A percentile compares a stretch with the other conserved stretches of the same genome.
Evolutionary conservation across 1,139 yeast genomes (phyloP).

Genomic region (Candida smagusa): DNA sequence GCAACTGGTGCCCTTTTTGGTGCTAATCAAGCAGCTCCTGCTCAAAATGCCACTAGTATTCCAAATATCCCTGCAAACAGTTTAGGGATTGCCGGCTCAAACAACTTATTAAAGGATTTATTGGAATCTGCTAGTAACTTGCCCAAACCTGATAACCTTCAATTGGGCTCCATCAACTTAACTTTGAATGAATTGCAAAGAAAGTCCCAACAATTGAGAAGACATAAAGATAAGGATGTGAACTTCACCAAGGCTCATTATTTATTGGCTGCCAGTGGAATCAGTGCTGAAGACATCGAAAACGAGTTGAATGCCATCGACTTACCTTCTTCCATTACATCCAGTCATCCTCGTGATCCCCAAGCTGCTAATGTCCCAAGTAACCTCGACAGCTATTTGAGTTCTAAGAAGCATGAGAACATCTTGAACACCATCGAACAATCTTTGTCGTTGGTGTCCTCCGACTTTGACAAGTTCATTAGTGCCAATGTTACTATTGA

Average conservation of each 20-base stretch:
- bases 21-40: not conserved
- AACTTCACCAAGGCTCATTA: constrained; percentile 87
- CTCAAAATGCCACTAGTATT: not conserved
- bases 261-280: constrained; percentile 83
- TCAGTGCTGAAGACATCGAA: constrained; percentile 84
- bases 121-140: constrained; percentile 68
- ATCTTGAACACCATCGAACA: constrained; percentile 82
- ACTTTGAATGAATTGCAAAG: constrained; percentile 76
- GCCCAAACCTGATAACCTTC: constrained; percentile 58
- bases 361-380: constrained; percentile 3
- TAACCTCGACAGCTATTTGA: constrained; percentile 54
- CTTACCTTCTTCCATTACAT: constrained; percentile 16
- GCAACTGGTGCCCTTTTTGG: not conserved
- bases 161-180: constrained; percentile 68
- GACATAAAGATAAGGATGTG: constrained; percentile 29
- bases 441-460: constrained; percentile 68
- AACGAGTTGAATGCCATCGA: constrained; percentile 50
- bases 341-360: constrained; percentile 9
- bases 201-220: constrained; percentile 62
- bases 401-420: constrained; percentile 75
- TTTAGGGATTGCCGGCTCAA: constrained; percentile 3
- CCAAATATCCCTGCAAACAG: not conserved
- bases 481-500: constrained; percentile 72
- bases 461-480: constrained; percentile 78
- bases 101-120: constrained; percentile 52